phyloP scores from a whole-genome alignment of 805 yeast species.

The Yarrowia sp. region DNA sequence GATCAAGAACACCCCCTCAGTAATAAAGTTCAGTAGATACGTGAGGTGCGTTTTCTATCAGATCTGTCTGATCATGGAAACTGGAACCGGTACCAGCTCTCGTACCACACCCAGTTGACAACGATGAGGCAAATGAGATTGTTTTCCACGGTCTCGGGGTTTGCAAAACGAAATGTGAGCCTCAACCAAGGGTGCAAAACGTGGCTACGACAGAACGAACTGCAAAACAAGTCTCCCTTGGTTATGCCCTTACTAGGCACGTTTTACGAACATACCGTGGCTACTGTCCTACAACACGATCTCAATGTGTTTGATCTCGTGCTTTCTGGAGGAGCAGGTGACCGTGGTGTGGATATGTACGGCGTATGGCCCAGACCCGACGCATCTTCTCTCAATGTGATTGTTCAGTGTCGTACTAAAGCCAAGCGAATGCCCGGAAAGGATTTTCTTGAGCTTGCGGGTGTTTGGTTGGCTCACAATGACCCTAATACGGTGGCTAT shows the following conservation, averaged over 20 bases:
- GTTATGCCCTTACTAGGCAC: conserved; percentile 26
- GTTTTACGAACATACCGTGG: conserved; percentile 35
- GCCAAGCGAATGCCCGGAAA: conserved; percentile 26
- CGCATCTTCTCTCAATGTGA: conserved; percentile 8
- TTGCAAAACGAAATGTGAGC: neutral
- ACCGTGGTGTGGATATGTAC: conserved; percentile 27
- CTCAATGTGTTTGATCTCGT: conserved; percentile 21
- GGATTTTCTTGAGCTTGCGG: conserved; percentile 30
- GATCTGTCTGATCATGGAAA: no score
- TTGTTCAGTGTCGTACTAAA: conserved; percentile 33
- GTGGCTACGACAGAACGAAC: conserved; percentile 21
- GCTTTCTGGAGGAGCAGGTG: conserved; percentile 30
- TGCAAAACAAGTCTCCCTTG: conserved; percentile 21
- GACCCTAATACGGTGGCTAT: conserved; percentile 23
- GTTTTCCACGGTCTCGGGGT: neutral
- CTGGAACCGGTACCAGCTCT: no score
- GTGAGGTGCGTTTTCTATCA: no score
- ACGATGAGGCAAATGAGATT: conserved; percentile 9
- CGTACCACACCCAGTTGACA: neutral
- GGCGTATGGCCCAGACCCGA: conserved; percentile 26
- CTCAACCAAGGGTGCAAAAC: neutral
- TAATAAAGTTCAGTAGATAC: neutral
- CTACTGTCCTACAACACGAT: conserved; percentile 17
- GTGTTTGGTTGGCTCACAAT: conserved; percentile 27
- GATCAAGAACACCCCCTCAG: no score